Percentiles rank a stretch among this genome's conserved stretches.
These are phyloP conservation scores for Capniomyces stellatus DNA, from an alignment of 371 early-diverging fungal species.

Conservation along the genomic window DNA sequence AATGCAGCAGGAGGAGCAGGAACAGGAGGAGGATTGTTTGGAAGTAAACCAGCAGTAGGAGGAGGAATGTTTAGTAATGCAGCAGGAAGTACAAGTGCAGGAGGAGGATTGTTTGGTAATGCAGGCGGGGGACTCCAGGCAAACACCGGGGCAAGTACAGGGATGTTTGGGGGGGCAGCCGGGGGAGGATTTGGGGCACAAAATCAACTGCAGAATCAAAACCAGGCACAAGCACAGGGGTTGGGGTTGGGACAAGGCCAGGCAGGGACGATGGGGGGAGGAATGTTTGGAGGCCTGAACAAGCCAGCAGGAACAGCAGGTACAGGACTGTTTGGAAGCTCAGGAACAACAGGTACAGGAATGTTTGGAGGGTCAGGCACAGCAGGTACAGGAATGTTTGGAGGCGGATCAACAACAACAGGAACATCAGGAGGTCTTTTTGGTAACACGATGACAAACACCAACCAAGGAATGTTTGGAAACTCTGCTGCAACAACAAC, in stretches of 20 bases:
- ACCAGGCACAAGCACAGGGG: neutral
- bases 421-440: constrained; percentile 10
- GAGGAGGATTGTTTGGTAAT: neutral
- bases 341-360: too few relatives aligned
- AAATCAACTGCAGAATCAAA: neutral
- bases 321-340: neutral
- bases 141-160: constrained; percentile 1
- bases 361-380: neutral
- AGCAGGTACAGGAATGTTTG: neutral
- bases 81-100: neutral
- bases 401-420: neutral
- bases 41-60: constrained; percentile 8
- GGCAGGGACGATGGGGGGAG: neutral
- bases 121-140: constrained; percentile 4
- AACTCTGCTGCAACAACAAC: constrained; percentile 6
- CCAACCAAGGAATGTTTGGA: neutral
- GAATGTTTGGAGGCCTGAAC: too few relatives aligned
- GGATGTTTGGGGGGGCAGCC: neutral
- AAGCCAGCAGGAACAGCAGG: neutral
- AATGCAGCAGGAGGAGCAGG: neutral
- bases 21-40: neutral
- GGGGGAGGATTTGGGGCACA: neutral
- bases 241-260: neutral
- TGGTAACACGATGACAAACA: constrained; percentile 4
- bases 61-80: neutral